A percentile compares a stretch with the other conserved stretches of the same genome.
Conservation (phyloP, 2,329 filamentous ascomycete species). For the Pseudopithomyces maydicus region DNA sequence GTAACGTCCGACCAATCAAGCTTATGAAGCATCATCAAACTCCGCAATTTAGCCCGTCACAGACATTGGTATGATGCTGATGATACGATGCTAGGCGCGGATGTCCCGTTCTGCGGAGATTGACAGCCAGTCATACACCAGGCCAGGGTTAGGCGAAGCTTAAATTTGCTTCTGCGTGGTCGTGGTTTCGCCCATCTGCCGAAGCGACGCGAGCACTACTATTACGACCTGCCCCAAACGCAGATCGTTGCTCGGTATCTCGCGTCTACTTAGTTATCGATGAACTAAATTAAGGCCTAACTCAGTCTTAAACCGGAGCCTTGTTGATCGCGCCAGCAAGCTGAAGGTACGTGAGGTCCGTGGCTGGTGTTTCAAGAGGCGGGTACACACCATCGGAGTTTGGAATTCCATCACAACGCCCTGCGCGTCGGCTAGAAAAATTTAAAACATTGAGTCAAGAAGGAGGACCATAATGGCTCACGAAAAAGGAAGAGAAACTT, state of each 20-base stretch:
- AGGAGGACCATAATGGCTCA: no score
- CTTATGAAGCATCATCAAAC: neutral
- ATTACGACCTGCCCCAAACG: no score
- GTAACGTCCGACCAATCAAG: neutral
- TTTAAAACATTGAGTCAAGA: no score
- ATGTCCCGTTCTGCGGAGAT: constrained; percentile 6
- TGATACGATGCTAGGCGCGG: neutral
- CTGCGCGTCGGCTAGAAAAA: no score
- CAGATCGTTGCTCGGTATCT: no score
- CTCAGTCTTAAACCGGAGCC: neutral
- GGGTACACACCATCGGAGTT: neutral
- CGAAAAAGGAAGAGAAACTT: no score
- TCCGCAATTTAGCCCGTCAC: neutral
- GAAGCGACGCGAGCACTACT: no score
- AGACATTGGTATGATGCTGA: neutral
- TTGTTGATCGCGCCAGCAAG: neutral
- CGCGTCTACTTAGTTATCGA: no score
- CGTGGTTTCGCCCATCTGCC: no score
- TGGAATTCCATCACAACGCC: neutral
- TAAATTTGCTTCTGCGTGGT: neutral
- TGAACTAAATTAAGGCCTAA: no score
- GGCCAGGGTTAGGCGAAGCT: constrained; percentile 1
- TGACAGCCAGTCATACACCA: neutral
- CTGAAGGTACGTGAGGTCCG: neutral
- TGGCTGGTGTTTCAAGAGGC: constrained; percentile 1